A percentile compares a stretch with the other conserved stretches of the same genome.
These are phyloP conservation scores for Hymenoscyphus linearis DNA, from an alignment of 2,329 filamentous ascomycete genomes.

Conservation along the genomic window DNA sequence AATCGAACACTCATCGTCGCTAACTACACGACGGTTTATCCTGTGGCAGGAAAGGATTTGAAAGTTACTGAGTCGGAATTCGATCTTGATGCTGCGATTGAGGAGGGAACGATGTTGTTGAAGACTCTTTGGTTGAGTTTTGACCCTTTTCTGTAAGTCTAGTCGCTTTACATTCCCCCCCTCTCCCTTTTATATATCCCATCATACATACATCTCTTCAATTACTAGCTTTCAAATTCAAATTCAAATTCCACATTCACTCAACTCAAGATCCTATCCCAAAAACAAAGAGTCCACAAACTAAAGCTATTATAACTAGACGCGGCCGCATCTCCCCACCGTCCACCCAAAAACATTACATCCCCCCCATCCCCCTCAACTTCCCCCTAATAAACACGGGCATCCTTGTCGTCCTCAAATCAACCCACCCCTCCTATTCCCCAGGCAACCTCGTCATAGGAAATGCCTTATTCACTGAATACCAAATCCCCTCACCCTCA, in stretches of 20 bases:
- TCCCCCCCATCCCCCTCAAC: constrained; percentile 51
- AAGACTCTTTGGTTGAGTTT: constrained; percentile 69
- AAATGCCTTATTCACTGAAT: constrained; percentile 58
- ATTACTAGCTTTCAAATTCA: background rate
- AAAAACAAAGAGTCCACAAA: background rate
- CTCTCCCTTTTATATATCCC: background rate
- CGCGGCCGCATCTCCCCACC: background rate
- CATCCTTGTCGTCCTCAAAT: constrained; percentile 65
- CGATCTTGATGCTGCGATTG: constrained; percentile 54
- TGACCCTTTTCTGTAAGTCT: constrained; percentile 67
- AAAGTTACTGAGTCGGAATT: constrained; percentile 60
- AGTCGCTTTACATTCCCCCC: too few relatives aligned
- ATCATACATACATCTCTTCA: too few relatives aligned
- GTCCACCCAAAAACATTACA: constrained; percentile 26
- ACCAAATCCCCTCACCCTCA: constrained; percentile 48
- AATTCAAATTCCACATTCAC: background rate
- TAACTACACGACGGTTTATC: constrained; percentile 51
- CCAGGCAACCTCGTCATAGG: constrained; percentile 61
- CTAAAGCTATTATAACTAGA: background rate
- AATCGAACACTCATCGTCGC: constrained; percentile 76
- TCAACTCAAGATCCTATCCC: background rate
- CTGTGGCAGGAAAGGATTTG: constrained; percentile 65
- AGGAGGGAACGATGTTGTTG: constrained; percentile 61
- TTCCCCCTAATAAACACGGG: constrained; percentile 56
- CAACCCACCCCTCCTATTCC: constrained; percentile 55